Conservation (phyloP, 169 alveolate genomes). For the Plasmodium malariae region DNA sequence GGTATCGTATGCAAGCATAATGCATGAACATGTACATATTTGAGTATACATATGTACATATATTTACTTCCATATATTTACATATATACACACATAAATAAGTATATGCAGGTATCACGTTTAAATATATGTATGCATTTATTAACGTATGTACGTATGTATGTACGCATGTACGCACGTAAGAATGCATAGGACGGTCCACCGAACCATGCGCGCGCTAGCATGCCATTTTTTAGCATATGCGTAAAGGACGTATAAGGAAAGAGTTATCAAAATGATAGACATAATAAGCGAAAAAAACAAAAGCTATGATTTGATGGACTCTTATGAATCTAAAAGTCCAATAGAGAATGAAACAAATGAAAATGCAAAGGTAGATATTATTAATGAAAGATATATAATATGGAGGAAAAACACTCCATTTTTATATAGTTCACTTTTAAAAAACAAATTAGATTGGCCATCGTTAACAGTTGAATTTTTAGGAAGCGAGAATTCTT, state of each 20-base stretch:
- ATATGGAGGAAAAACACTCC: slow-evolving; percentile 97
- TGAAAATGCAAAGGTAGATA: slow-evolving; percentile 33
- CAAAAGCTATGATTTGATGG: slow-evolving; percentile 15
- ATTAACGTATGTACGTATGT: background rate
- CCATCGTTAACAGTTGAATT: slow-evolving; percentile 94
- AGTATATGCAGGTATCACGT: too few relatives aligned
- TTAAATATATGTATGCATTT: too few relatives aligned
- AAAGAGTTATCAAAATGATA: slow-evolving; percentile 4
- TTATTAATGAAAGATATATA: slow-evolving; percentile 31
- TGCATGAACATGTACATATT: too few relatives aligned
- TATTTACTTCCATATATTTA: too few relatives aligned
- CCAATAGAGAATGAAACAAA: slow-evolving; percentile 2
- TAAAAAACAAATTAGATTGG: slow-evolving; percentile 96
- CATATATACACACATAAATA: too few relatives aligned
- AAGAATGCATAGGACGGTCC: background rate
- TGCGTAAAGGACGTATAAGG: slow-evolving; percentile 1
- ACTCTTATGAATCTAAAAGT: slow-evolving; percentile 22
- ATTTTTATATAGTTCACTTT: slow-evolving; percentile 93
- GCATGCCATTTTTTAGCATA: too few relatives aligned
- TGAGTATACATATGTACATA: too few relatives aligned
- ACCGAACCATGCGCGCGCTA: background rate
- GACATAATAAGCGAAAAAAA: slow-evolving; percentile 13
- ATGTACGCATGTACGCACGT: background rate
- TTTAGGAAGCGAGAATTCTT: slow-evolving; percentile 80
- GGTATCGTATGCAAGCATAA: too few relatives aligned